phyloP scores from a whole-genome alignment of 2,329 filamentous ascomycete genomes.

The Neophaeococcomyces aloes region DNA sequence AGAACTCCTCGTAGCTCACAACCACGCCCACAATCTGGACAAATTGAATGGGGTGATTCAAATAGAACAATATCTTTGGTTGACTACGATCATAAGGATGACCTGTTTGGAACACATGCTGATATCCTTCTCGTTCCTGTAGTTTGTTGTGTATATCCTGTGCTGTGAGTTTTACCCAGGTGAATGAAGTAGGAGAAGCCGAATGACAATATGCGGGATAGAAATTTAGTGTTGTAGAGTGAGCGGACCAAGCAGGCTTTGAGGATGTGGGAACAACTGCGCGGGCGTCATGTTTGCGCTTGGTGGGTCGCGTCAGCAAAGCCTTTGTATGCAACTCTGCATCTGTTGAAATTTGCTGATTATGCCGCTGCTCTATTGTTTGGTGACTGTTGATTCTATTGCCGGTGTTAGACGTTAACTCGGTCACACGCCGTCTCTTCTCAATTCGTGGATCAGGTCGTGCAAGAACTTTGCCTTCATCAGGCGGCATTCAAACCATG shows the following conservation, averaged over 20 bases:
- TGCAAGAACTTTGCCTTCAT: too few relatives aligned
- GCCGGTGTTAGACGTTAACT: too few relatives aligned
- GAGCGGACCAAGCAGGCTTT: not conserved
- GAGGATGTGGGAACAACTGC: not conserved
- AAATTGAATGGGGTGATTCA: constrained; percentile 68
- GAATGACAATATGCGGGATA: constrained; percentile 52
- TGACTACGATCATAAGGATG: not conserved
- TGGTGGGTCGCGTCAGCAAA: too few relatives aligned
- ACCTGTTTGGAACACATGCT: constrained; percentile 8
- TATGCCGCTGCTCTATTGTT: too few relatives aligned
- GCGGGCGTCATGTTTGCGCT: not conserved
- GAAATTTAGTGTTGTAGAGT: constrained; percentile 27
- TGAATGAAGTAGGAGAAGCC: constrained; percentile 50
- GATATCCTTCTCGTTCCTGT: constrained; percentile 10
- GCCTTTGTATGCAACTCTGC: too few relatives aligned
- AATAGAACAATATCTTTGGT: constrained; percentile 52
- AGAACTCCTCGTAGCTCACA: constrained; percentile 42
- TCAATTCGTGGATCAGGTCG: too few relatives aligned
- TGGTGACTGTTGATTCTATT: too few relatives aligned
- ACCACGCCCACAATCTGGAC: constrained; percentile 61
- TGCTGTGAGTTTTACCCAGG: constrained; percentile 52
- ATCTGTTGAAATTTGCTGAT: too few relatives aligned
- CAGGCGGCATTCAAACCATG: too few relatives aligned
- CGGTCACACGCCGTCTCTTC: too few relatives aligned
- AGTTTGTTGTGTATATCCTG: constrained; percentile 40